Conservation (phyloP, 2,329 filamentous ascomycete genomes). For the Curvularia sp. region DNA sequence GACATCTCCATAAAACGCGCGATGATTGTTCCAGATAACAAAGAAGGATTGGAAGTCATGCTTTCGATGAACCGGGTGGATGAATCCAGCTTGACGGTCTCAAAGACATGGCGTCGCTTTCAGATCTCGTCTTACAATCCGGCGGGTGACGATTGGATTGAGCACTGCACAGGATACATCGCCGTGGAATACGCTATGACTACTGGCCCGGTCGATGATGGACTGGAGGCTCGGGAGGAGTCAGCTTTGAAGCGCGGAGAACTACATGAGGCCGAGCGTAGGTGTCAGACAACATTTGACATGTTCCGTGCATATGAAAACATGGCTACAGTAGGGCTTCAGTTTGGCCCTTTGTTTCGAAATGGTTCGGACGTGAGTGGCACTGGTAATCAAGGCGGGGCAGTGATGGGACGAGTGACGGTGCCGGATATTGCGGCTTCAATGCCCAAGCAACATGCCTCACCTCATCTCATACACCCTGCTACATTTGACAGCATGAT, state of each 20-base stretch:
- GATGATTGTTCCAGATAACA: slow-evolving; percentile 5
- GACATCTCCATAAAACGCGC: slow-evolving; percentile 4
- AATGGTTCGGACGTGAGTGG: slow-evolving; percentile 2
- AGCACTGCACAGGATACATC: slow-evolving; percentile 4
- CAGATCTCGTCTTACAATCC: slow-evolving; percentile 8
- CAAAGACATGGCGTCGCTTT: slow-evolving; percentile 4
- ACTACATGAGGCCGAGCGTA: slow-evolving; percentile 2
- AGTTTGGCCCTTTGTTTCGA: slow-evolving; percentile 2
- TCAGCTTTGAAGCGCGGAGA: neutral
- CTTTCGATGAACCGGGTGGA: slow-evolving; percentile 4
- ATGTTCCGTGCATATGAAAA: slow-evolving; percentile 8
- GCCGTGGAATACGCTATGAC: slow-evolving; percentile 3
- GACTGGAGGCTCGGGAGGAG: slow-evolving; percentile 3
- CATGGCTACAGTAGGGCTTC: slow-evolving; percentile 5
- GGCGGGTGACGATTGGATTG: slow-evolving; percentile 4
- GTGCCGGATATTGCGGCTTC: slow-evolving; percentile 3
- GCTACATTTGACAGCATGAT: slow-evolving; percentile 9
- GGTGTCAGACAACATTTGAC: slow-evolving; percentile 1
- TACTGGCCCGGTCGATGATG: neutral
- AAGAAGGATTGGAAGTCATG: slow-evolving; percentile 3
- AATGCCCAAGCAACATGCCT: slow-evolving; percentile 1
- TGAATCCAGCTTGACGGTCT: slow-evolving; percentile 2
- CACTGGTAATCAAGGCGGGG: slow-evolving; percentile 4
- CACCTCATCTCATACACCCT: slow-evolving; percentile 5
- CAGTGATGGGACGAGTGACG: slow-evolving; percentile 3